These are phyloP conservation scores for Penicillium sp. DNA, from an alignment of 2,329 filamentous ascomycete genomes.

Conservation along the genomic window DNA sequence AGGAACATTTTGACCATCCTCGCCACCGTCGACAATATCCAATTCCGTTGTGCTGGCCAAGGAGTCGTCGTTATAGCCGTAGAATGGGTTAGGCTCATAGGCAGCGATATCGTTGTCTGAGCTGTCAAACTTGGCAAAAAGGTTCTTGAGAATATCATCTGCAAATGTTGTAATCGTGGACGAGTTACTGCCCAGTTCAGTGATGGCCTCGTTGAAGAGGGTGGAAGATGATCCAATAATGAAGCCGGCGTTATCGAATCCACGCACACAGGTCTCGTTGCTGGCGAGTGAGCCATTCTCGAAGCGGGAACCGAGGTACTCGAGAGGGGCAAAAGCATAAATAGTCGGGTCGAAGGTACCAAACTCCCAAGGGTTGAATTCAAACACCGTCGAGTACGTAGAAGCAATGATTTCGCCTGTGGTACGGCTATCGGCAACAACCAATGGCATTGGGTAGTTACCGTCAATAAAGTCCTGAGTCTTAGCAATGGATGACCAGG, in stretches of 20 bases:
- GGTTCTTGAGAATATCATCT: constrained; percentile 49
- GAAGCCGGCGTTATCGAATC: constrained; percentile 80
- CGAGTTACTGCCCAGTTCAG: constrained; percentile 60
- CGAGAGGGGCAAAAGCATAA: constrained; percentile 68
- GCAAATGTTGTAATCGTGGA: constrained; percentile 49
- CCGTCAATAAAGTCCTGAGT: constrained; percentile 63
- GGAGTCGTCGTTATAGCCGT: constrained; percentile 59
- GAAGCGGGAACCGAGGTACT: constrained; percentile 74
- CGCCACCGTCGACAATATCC: constrained; percentile 75
- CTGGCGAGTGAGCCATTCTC: constrained; percentile 59
- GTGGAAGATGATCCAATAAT: constrained; percentile 84
- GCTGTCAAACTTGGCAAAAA: constrained; percentile 59
- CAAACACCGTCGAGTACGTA: constrained; percentile 72
- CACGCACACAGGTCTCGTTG: constrained; percentile 65
- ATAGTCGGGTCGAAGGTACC: constrained; percentile 74
- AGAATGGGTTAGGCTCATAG: constrained; percentile 76
- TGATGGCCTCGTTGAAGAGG: constrained; percentile 77
- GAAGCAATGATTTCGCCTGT: constrained; percentile 63
- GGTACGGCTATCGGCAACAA: constrained; percentile 68
- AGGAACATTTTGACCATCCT: constrained; percentile 77
- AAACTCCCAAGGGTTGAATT: constrained; percentile 79
- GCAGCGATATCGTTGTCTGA: constrained; percentile 71
- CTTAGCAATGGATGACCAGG: constrained; percentile 76
- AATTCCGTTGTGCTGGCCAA: constrained; percentile 62
- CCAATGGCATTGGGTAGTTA: constrained; percentile 69